Percentiles rank a stretch among this genome's conserved stretches.
Conservation (phyloP, 2,329 filamentous ascomycete genomes). For the Ophiostoma ulmi region DNA sequence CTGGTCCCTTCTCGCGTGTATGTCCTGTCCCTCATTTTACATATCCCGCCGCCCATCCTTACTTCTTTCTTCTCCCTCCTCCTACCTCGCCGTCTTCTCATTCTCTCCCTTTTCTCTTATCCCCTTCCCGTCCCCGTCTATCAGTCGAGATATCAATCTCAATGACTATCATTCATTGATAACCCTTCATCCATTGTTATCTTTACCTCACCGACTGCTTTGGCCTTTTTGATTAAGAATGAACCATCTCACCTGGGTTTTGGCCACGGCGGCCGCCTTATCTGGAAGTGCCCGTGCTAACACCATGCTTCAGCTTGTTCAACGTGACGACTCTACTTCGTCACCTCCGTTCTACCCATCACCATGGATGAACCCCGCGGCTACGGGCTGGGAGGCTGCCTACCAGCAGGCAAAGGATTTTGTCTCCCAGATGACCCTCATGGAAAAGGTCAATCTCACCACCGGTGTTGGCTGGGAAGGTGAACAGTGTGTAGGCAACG, state of each 20-base stretch:
- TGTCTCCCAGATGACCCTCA: slow-evolving; percentile 74
- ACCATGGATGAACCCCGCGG: slow-evolving; percentile 74
- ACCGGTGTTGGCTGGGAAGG: slow-evolving; percentile 74
- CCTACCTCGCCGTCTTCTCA: background rate
- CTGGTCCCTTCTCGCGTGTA: background rate
- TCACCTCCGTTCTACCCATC: slow-evolving; percentile 71
- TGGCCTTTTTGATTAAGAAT: slow-evolving; percentile 4
- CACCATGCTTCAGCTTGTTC: slow-evolving; percentile 18
- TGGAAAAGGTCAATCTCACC: slow-evolving; percentile 92
- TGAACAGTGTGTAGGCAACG: slow-evolving; percentile 73
- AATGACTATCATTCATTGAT: background rate
- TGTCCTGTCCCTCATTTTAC: background rate
- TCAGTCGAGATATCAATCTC: background rate
- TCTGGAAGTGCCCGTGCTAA: slow-evolving; percentile 27
- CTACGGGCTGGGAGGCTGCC: slow-evolving; percentile 67
- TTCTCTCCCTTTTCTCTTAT: background rate
- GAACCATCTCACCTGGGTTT: slow-evolving; percentile 13
- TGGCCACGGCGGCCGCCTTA: slow-evolving; percentile 10
- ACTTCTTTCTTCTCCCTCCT: background rate
- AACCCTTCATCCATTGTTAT: background rate
- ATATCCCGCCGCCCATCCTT: background rate
- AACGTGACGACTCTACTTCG: slow-evolving; percentile 28
- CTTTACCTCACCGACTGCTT: background rate
- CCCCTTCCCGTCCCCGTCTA: background rate
- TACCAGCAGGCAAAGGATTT: slow-evolving; percentile 72